Conservation (phyloP, 1,139 yeast genomes). For the Magnusiomyces suaveolens region DNA sequence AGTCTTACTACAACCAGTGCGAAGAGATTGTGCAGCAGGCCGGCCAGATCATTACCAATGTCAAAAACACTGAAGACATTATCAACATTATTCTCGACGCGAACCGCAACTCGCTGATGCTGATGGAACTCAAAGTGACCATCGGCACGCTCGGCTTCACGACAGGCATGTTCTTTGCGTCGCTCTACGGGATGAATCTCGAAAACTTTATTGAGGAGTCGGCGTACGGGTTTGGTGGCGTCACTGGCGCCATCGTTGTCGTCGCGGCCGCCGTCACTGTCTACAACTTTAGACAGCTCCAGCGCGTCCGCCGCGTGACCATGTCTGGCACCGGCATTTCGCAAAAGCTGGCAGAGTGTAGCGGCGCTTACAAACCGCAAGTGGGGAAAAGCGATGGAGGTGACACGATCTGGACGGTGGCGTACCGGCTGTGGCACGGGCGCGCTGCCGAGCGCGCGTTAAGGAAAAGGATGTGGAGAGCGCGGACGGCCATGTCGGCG, state of each 20-base stretch:
- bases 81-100: constrained; percentile 88
- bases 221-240: constrained; percentile 49
- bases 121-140: constrained; percentile 73
- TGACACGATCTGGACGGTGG: constrained; percentile 2
- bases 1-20: constrained; percentile 82
- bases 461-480: neutral
- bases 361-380: no score
- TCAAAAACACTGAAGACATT: constrained; percentile 87
- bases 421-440: neutral
- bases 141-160: constrained; percentile 79
- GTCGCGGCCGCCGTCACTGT: constrained; percentile 31
- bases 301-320: neutral
- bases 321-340: constrained; percentile 6
- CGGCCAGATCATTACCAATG: constrained; percentile 70
- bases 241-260: constrained; percentile 39
- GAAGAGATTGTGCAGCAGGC: constrained; percentile 93
- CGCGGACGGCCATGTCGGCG: neutral
- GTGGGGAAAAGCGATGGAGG: neutral
- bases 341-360: neutral
- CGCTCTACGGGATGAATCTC: constrained; percentile 91
- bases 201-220: constrained; percentile 83
- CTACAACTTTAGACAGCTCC: constrained; percentile 1
- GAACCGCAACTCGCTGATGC: constrained; percentile 83
- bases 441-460: constrained; percentile 1
- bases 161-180: constrained; percentile 67